Percentiles rank a stretch among this genome's conserved stretches.
These are phyloP conservation scores for Wickerhamiella azymoides DNA, from an alignment of 805 yeast genomes.

Conservation along the genomic window DNA sequence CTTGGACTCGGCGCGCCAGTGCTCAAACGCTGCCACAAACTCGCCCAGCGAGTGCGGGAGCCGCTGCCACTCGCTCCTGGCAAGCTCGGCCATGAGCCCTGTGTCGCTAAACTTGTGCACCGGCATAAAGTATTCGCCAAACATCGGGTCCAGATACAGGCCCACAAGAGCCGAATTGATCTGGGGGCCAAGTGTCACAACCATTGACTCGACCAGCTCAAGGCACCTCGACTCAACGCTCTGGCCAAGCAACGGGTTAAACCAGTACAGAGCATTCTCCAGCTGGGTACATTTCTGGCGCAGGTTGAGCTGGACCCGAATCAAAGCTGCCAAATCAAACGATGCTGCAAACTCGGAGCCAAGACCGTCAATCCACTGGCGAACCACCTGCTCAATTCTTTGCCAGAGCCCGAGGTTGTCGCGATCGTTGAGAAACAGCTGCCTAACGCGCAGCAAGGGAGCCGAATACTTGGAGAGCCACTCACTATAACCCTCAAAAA, in stretches of 20 bases:
- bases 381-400: not conserved
- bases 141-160: not conserved
- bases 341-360: not conserved
- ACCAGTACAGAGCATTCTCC: constrained; percentile 3
- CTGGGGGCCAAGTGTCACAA: not conserved
- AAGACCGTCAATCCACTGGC: not conserved
- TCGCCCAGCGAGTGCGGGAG: not conserved
- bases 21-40: not conserved
- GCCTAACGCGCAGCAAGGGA: not conserved
- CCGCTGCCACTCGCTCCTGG: not conserved
- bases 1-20: not conserved
- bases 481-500: not conserved
- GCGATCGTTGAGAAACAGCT: constrained; percentile 2
- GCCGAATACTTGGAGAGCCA: not conserved
- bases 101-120: not conserved
- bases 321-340: not conserved
- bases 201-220: not conserved
- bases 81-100: not conserved
- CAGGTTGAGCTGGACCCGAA: not conserved
- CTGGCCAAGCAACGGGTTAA: constrained; percentile 1
- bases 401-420: not conserved
- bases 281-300: not conserved
- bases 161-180: not conserved
- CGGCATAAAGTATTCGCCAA: not conserved
- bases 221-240: not conserved